Percentiles rank a stretch among this genome's conserved stretches.
These are phyloP conservation scores for Paraleonurus japonicus DNA, from an alignment of 257 asterid species.

Conservation along the genomic window DNA sequence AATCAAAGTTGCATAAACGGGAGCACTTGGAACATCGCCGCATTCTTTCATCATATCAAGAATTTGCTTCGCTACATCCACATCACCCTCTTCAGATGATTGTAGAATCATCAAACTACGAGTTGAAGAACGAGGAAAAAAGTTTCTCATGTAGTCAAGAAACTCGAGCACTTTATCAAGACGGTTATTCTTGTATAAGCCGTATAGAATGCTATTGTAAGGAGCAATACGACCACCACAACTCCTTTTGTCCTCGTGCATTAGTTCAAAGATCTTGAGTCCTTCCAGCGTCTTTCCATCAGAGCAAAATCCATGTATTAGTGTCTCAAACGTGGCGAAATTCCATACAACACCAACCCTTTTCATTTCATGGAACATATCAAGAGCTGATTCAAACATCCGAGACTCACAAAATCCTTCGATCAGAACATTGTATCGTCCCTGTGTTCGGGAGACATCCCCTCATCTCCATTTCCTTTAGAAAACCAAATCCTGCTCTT, in stretches of 20 bases:
- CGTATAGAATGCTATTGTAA: slow-evolving; percentile 72
- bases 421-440: slow-evolving; percentile 71
- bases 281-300: slow-evolving; percentile 56
- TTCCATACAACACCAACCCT: slow-evolving; percentile 58
- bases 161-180: slow-evolving; percentile 51
- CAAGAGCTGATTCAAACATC: slow-evolving; percentile 69
- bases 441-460: slow-evolving; percentile 64
- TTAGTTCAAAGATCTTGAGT: slow-evolving; percentile 58
- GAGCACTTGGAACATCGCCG: slow-evolving; percentile 61
- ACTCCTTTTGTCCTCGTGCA: slow-evolving; percentile 45
- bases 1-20: slow-evolving; percentile 54
- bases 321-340: slow-evolving; percentile 49
- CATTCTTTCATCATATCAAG: slow-evolving; percentile 51
- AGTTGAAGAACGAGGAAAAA: slow-evolving; percentile 64
- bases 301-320: slow-evolving; percentile 68
- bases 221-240: slow-evolving; percentile 45
- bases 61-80: slow-evolving; percentile 45
- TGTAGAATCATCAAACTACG: slow-evolving; percentile 43
- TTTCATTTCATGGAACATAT: slow-evolving; percentile 81
- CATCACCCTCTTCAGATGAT: slow-evolving; percentile 32
- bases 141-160: slow-evolving; percentile 45
- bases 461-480: slow-evolving; percentile 82
- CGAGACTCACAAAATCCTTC: slow-evolving; percentile 57
- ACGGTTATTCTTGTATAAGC: slow-evolving; percentile 56
- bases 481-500: slow-evolving; percentile 43